Evolutionary conservation across 495 filamentous ascomycete species (phyloP), one percentile per base, ranked within the genome.

Genomic region (Staphylotrichum tortipilum): DNA sequence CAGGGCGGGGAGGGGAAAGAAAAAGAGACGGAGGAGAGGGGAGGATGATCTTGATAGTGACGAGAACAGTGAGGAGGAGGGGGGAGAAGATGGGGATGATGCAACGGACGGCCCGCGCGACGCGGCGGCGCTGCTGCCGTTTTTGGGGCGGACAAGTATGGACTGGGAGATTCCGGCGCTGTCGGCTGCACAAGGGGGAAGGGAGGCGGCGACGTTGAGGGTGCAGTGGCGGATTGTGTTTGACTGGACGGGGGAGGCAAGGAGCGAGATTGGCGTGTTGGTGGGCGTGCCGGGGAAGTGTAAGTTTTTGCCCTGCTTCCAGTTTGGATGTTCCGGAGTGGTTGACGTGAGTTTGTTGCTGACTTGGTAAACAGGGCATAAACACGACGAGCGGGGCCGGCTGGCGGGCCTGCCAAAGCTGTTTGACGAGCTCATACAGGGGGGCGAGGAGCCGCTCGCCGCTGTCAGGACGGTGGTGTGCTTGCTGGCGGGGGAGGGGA

Each of bases 241-340:
- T 61, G 79, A 82, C 56, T 82, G 78, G 78, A 79, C 77, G 0
- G 80, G 80, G 5, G 78, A 84, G 59, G 78, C 78, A 5, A 68
- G 74, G 59, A 78, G 72, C 49, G 63, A 62, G 40, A 58, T 83
- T 22, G 55, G 61, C 3, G 68, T 74, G 23, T 49, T 69, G 49
- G 68, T 74, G 3, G 64, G 68, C 10, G 51, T 73, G 17, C 78
- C 78, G 26, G 63, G 61, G 39, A 75, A 68, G 40, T 82, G 80
- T 78, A 61, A 68, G 75, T 71, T 40, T 45, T 24, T n/a, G 7
- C 41, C 30, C 8, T 24, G 17, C 11, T n/a, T n/a, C n/a, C n/a
- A 44, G 31, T 19, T 23, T 23, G 52, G 26, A 28, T 28, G 6
- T 28, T 10, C 26, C 6, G 26, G 26, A 10, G 26, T 21, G 18